Evolutionary conservation across 2,329 filamentous ascomycete species (phyloP).

Genomic region (Catunica adiposa): DNA sequence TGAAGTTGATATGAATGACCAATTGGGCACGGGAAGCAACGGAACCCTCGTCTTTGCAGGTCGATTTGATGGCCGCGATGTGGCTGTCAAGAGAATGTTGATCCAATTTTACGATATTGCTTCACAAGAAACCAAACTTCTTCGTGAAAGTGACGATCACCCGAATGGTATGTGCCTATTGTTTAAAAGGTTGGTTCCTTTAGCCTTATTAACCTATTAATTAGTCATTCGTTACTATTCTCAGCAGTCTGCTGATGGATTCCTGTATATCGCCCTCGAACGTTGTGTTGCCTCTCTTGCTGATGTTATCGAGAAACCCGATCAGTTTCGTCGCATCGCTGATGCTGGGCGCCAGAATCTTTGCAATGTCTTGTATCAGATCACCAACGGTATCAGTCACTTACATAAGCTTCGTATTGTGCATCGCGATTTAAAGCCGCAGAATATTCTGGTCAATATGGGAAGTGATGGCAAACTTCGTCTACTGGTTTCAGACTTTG

Average conservation of each 20-base stretch:
- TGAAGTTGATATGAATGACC: slow-evolving; percentile 45
- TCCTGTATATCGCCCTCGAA: slow-evolving; percentile 91
- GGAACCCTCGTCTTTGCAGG: slow-evolving; percentile 93
- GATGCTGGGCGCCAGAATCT: slow-evolving; percentile 58
- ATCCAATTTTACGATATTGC: slow-evolving; percentile 93
- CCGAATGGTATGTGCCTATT: slow-evolving; percentile 45
- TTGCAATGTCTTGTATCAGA: slow-evolving; percentile 68
- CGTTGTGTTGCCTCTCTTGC: slow-evolving; percentile 85
- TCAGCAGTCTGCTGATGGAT: slow-evolving; percentile 73
- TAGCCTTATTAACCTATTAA: slow-evolving; percentile 17
- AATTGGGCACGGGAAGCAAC: slow-evolving; percentile 70
- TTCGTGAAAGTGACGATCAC: slow-evolving; percentile 89
- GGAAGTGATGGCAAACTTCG: slow-evolving; percentile 54
- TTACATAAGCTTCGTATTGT: slow-evolving; percentile 87
- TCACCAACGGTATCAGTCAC: slow-evolving; percentile 76
- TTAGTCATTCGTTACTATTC: slow-evolving; percentile 88
- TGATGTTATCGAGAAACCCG: slow-evolving; percentile 69
- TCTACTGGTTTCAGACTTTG: slow-evolving; percentile 94
- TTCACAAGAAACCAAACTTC: slow-evolving; percentile 75
- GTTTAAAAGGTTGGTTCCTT: neutral
- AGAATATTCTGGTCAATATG: slow-evolving; percentile 82
- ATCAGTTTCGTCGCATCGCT: slow-evolving; percentile 50
- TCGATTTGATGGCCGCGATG: slow-evolving; percentile 81
- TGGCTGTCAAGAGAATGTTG: slow-evolving; percentile 93
- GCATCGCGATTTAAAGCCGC: slow-evolving; percentile 90